phyloP scores from a whole-genome alignment of 108 stramenopile species.

The Cyclostephanos tholiformis region DNA sequence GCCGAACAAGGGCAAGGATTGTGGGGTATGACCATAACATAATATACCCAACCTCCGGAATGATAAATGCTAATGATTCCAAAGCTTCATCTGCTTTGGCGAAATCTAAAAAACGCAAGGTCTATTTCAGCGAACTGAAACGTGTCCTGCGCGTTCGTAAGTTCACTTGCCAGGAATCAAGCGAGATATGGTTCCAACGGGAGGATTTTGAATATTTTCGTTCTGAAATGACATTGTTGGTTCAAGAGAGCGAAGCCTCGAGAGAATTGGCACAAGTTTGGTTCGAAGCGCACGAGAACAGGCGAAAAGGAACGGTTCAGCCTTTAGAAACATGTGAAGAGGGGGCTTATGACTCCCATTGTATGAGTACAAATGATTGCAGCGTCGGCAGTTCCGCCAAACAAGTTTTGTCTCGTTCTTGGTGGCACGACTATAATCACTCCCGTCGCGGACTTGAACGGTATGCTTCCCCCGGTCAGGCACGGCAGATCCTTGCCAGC shows the following conservation, averaged over 20 bases:
- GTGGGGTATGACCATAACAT: conserved; percentile 13
- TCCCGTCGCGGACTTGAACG: conserved; percentile 84
- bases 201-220: conserved; percentile 49
- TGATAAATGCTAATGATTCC: background rate
- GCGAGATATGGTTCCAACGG: conserved; percentile 39
- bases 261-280: conserved; percentile 43
- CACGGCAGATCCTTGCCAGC: conserved; percentile 71
- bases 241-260: conserved; percentile 38
- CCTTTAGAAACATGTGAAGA: background rate
- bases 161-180: conserved; percentile 36
- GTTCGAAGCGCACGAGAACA: conserved; percentile 31
- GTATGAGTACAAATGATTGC: background rate
- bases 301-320: background rate
- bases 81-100: background rate
- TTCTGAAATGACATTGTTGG: conserved; percentile 44
- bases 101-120: conserved; percentile 1
- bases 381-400: background rate
- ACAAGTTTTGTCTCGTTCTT: conserved; percentile 29
- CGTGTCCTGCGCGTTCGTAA: conserved; percentile 44
- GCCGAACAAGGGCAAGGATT: conserved; percentile 10
- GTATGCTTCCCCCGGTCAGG: conserved; percentile 82
- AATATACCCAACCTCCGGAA: conserved; percentile 14
- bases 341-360: background rate
- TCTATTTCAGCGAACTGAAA: conserved; percentile 47
- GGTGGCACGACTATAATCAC: conserved; percentile 90